A percentile compares a stretch with the other conserved stretches of the same genome.
Conservation (phyloP, 2,329 filamentous ascomycete species). For the Blastomyces parvus region DNA sequence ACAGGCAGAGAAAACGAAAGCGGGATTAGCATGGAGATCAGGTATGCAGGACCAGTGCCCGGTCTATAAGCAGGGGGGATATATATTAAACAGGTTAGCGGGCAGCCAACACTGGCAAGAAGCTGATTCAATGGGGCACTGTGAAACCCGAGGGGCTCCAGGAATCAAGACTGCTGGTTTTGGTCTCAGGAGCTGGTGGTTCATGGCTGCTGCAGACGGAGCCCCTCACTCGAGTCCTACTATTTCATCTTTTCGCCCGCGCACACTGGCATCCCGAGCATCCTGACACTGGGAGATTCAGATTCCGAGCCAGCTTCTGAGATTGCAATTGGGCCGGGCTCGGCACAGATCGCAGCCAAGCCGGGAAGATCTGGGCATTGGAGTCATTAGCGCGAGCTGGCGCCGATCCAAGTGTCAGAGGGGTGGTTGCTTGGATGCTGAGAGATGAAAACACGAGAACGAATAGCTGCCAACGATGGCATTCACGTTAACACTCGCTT, state of each 20-base stretch:
- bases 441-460: neutral
- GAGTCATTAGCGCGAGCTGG: neutral
- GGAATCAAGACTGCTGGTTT: neutral
- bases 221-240: neutral
- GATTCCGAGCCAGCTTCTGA: neutral
- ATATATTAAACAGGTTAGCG: neutral
- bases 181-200: neutral
- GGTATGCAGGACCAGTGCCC: neutral
- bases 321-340: conserved; percentile 4
- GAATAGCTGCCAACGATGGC: neutral
- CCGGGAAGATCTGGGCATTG: neutral
- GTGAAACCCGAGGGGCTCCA: neutral
- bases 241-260: neutral
- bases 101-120: neutral
- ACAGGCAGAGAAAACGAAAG: neutral
- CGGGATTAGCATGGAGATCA: neutral
- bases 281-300: neutral
- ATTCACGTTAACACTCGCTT: neutral
- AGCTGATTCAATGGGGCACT: neutral
- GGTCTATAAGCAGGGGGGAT: neutral
- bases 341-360: neutral
- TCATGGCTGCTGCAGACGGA: neutral
- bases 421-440: neutral
- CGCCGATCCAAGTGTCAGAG: neutral
- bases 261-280: neutral